Evolutionary conservation across 352 stramenopile genomes (phyloP), one percentile per base, ranked within the genome.

Genomic region (Globisporangium solare): DNA sequence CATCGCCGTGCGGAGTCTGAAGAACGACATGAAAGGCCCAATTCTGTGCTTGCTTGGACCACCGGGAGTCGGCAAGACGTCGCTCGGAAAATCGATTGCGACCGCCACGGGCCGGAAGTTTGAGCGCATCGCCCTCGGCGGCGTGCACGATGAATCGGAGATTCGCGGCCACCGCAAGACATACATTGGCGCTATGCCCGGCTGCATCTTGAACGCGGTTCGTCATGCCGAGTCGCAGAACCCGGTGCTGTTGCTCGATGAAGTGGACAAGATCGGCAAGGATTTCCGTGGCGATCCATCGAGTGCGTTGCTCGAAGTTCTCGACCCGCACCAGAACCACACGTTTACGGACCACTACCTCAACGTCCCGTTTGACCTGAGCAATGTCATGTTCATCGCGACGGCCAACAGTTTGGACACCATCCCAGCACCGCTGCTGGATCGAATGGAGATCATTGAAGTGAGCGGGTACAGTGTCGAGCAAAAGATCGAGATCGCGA

Each of bases 11-110:
- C 79, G 82, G 6, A 89, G 75, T 20, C 72, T 95, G 11, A 91
- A 89, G 60, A 73, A 74, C 24, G 72, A 89, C 58, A 88, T 91
- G 76, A 88, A 89, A 56, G 88, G 88, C 2, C 80, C 87, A 8
- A 96, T 97, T 60, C 54, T 97, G 49, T 96, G 88, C 61, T 77
- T 97, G 14, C 72, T 95, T 10, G 86, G 88, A 1, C 88, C 89
- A 8, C 88, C 87, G 12, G 86, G 83, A 11, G 84, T 94, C 17
- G 86, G 83, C 15, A 95, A 95, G 58, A 95, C 86, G 6, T 92
- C 82, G 13, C 58, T 95, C 1, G 86, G 78, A 22, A 86, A 88
- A 56, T 92, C 82, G 11, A 88, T 95, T 56, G 84, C 86, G 20
- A 61, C 68, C 6, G 79, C 84, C 2, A 91, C 83, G 13, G 80